These are phyloP conservation scores for Chytriomyces hyalinus DNA, from an alignment of 192 early-diverging fungal genomes.

Conservation along the genomic window DNA sequence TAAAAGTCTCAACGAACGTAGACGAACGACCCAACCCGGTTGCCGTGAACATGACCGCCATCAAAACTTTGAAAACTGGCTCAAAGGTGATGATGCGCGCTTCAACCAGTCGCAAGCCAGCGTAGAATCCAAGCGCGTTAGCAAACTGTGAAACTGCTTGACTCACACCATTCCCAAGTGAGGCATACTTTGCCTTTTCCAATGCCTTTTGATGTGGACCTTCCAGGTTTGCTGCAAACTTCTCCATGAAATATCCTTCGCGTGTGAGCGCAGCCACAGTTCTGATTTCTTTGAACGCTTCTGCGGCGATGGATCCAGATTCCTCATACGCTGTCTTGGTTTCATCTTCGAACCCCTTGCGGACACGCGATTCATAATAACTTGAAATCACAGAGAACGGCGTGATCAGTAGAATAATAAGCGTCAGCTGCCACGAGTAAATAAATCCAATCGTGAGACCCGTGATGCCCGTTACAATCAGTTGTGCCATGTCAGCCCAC, in stretches of 20 bases:
- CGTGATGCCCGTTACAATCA: conserved; percentile 26
- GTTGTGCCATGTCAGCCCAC: conserved; percentile 35
- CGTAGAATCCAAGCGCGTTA: conserved; percentile 83
- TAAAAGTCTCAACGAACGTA: conserved; percentile 53
- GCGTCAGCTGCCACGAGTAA: conserved; percentile 80
- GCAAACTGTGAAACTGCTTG: conserved; percentile 78
- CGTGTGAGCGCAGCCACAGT: conserved; percentile 76
- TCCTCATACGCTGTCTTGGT: conserved; percentile 70
- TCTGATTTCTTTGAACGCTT: conserved; percentile 82
- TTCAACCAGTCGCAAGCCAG: conserved; percentile 69
- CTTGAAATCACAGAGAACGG: conserved; percentile 54
- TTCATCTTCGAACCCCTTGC: conserved; percentile 63
- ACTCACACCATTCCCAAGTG: conserved; percentile 74
- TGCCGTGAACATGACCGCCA: conserved; percentile 54
- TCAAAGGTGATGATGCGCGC: conserved; percentile 44
- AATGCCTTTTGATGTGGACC: conserved; percentile 72
- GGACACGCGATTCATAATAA: conserved; percentile 63
- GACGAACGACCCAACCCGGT: conserved; percentile 50
- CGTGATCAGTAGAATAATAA: conserved; percentile 69
- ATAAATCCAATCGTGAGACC: conserved; percentile 72
- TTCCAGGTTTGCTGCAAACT: conserved; percentile 65
- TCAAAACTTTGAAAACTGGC: conserved; percentile 47
- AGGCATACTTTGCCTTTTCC: conserved; percentile 66
- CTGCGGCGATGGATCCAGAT: conserved; percentile 73
- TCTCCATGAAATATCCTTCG: conserved; percentile 71